Percentiles rank a stretch among this genome's conserved stretches.
These are phyloP conservation scores for Paecilomyces niveus DNA, from an alignment of 2,329 filamentous ascomycete species.

Conservation along the genomic window DNA sequence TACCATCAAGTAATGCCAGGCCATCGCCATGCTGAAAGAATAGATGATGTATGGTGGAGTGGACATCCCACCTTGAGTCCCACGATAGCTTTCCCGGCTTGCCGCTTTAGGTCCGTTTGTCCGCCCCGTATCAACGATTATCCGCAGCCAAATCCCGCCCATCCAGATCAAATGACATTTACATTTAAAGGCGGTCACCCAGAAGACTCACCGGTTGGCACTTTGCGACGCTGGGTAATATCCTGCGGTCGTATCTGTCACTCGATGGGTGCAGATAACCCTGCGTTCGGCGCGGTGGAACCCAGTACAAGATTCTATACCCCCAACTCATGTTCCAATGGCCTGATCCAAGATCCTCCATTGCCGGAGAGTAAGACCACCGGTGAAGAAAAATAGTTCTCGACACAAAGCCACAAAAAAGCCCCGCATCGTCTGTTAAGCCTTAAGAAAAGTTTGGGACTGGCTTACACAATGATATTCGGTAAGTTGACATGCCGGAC, in stretches of 20 bases:
- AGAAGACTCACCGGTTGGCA: slow-evolving; percentile 17
- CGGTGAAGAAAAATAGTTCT: background rate
- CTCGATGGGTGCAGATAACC: background rate
- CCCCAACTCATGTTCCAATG: background rate
- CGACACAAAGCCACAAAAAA: background rate
- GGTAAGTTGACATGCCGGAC: background rate
- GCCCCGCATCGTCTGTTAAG: background rate
- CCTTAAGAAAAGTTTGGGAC: background rate
- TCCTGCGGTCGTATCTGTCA: background rate
- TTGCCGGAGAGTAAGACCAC: background rate
- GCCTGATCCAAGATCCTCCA: background rate
- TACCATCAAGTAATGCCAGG: background rate
- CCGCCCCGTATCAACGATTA: background rate
- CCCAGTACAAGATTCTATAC: background rate
- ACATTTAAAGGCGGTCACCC: slow-evolving; percentile 6
- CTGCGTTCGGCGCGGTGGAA: background rate
- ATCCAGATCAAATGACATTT: background rate
- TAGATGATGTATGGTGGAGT: slow-evolving; percentile 7
- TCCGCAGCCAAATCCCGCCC: background rate
- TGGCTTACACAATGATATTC: background rate
- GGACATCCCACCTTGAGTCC: slow-evolving; percentile 4
- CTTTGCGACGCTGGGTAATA: background rate
- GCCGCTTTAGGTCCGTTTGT: slow-evolving; percentile 9
- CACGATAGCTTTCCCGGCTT: background rate
- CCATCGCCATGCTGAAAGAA: background rate